Percentiles rank a stretch among this genome's conserved stretches.
These are phyloP conservation scores for Plasmodium falciparum DNA, from an alignment of 169 alveolate genomes.

Conservation along the genomic window DNA sequence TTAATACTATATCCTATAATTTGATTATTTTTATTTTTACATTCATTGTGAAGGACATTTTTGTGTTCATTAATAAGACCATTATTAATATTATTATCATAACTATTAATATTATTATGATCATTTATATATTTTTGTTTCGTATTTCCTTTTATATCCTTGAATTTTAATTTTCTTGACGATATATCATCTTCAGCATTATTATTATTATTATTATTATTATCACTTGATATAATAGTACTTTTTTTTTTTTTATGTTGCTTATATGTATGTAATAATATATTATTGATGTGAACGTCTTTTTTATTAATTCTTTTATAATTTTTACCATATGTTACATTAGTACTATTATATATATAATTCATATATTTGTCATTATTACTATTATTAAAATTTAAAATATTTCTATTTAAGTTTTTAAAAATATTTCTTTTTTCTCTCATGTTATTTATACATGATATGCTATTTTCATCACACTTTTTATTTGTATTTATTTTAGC, in stretches of 20 bases:
- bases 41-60: too few relatives aligned
- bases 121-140: neutral
- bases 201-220: constrained; percentile 5
- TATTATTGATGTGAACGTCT: constrained; percentile 8
- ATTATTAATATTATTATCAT: neutral
- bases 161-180: neutral
- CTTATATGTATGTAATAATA: neutral
- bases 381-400: constrained; percentile 6
- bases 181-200: neutral
- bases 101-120: neutral
- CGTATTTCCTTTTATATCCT: neutral
- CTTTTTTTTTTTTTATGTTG: constrained; percentile 2
- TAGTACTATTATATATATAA: constrained; percentile 51
- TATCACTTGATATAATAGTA: constrained; percentile 4
- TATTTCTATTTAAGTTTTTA: constrained; percentile 26
- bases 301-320: constrained; percentile 45
- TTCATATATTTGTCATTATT: constrained; percentile 45
- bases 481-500: neutral
- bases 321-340: constrained; percentile 11
- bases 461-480: neutral
- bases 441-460: neutral
- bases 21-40: neutral
- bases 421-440: constrained; percentile 6
- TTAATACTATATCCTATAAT: constrained; percentile 39
- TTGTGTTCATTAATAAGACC: neutral